Conservation (phyloP, 2,329 filamentous ascomycete genomes). For the Beauveria varroae region DNA sequence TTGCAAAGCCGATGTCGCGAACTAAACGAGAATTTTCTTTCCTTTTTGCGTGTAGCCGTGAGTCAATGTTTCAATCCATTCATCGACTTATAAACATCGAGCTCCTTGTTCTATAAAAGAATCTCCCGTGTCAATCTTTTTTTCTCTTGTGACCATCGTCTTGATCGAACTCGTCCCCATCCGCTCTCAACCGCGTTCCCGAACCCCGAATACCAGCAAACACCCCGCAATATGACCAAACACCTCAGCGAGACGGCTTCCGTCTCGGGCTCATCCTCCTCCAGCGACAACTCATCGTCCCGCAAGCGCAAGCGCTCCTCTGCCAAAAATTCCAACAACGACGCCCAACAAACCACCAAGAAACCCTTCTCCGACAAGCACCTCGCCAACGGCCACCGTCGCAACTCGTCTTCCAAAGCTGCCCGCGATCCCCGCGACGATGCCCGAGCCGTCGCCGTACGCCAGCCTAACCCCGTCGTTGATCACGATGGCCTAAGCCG, state of each 20-base stretch:
- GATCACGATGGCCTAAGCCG: constrained; percentile 56
- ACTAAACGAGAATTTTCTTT: not conserved
- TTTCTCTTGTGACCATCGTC: not conserved
- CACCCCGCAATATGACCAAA: constrained; percentile 5
- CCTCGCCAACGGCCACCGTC: constrained; percentile 29
- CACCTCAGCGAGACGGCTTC: constrained; percentile 18
- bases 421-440: constrained; percentile 54
- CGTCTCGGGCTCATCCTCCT: constrained; percentile 22
- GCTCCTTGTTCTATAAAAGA: not conserved
- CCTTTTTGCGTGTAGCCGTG: not conserved
- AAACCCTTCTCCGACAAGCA: constrained; percentile 18
- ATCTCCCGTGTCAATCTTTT: not conserved
- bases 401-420: constrained; percentile 51
- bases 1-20: constrained; percentile 5
- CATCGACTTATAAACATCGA: not conserved
- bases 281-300: constrained; percentile 22
- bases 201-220: not conserved
- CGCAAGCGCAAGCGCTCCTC: constrained; percentile 19
- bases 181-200: not conserved
- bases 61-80: constrained; percentile 9
- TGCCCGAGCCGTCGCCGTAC: constrained; percentile 38
- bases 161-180: not conserved
- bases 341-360: constrained; percentile 13
- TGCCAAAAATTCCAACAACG: constrained; percentile 18
- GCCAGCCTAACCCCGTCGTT: constrained; percentile 48